Evolutionary conservation across 192 early-diverging fungal species (phyloP).

Genomic region (Phycomyces blakesleeanus): DNA sequence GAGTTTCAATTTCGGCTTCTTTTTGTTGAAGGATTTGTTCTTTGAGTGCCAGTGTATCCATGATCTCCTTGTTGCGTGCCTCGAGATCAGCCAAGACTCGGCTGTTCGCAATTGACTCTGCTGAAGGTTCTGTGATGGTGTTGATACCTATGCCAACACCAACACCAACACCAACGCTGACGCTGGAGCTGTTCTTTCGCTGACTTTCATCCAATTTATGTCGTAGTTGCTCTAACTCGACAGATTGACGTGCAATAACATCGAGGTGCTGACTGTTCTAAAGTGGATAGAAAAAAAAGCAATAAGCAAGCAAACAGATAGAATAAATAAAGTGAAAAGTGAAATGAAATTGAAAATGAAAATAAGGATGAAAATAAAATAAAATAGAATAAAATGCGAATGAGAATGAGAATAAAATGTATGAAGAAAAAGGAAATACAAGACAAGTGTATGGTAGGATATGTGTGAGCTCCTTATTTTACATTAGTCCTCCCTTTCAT

Average conservation of each 20-base stretch:
- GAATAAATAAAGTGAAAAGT: background rate
- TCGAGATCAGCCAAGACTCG: background rate
- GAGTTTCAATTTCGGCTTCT: constrained; percentile 1
- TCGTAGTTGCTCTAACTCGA: constrained; percentile 26
- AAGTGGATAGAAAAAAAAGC: background rate
- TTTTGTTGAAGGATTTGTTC: constrained; percentile 9
- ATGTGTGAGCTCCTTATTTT: background rate
- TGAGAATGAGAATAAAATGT: no score
- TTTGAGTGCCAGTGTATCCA: constrained; percentile 1
- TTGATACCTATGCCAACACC: no score
- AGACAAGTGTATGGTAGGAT: background rate
- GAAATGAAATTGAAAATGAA: no score
- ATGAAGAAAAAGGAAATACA: no score
- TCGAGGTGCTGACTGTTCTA: constrained; percentile 31
- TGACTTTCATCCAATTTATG: constrained; percentile 11
- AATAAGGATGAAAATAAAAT: no score
- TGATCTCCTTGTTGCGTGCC: constrained; percentile 5
- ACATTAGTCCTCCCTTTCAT: no score
- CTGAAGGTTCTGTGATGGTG: background rate
- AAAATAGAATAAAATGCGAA: no score
- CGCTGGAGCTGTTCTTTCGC: constrained; percentile 1
- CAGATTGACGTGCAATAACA: constrained; percentile 29
- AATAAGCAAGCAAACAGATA: no score
- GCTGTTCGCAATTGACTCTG: background rate
- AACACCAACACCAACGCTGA: no score